Evolutionary conservation across 768 basidiomycete species (phyloP).

Genomic region (Galerina marginata): DNA sequence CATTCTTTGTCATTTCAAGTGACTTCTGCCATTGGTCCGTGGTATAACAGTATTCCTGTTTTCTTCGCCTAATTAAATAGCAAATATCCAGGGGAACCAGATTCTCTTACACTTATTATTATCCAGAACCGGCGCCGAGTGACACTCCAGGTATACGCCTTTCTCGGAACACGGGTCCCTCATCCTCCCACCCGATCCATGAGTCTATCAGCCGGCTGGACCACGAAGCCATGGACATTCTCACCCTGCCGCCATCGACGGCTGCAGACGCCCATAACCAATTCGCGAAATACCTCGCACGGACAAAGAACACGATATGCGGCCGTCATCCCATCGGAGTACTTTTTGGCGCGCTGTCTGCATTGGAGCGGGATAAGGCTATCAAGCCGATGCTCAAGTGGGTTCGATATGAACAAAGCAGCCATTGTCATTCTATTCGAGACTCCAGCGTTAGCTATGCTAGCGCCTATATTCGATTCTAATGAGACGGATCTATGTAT

Average conservation of each 20-base stretch:
- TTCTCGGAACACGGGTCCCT: constrained; percentile 46
- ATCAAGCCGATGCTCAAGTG: constrained; percentile 62
- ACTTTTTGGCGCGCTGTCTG: constrained; percentile 75
- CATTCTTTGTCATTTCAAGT: constrained; percentile 89
- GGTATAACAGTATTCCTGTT: neutral
- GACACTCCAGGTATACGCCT: constrained; percentile 54
- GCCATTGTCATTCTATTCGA: constrained; percentile 62
- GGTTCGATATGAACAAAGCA: constrained; percentile 95
- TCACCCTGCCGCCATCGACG: constrained; percentile 61
- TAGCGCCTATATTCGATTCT: constrained; percentile 82
- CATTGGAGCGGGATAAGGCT: constrained; percentile 51
- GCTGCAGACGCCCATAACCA: constrained; percentile 59
- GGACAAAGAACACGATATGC: constrained; percentile 95
- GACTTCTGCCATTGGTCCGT: constrained; percentile 98
- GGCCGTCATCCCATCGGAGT: constrained; percentile 96
- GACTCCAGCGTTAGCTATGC: constrained; percentile 98
- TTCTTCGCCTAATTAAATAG: neutral
- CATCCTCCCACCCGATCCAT: constrained; percentile 70
- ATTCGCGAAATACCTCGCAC: constrained; percentile 70
- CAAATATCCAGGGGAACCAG: constrained; percentile 68
- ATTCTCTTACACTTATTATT: constrained; percentile 90
- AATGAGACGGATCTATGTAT: constrained; percentile 20
- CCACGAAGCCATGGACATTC: constrained; percentile 80
- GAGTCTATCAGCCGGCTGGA: constrained; percentile 85
- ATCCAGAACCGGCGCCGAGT: constrained; percentile 62